phyloP scores from a whole-genome alignment of 2,329 filamentous ascomycete species.

The Thelonectria discophora region DNA sequence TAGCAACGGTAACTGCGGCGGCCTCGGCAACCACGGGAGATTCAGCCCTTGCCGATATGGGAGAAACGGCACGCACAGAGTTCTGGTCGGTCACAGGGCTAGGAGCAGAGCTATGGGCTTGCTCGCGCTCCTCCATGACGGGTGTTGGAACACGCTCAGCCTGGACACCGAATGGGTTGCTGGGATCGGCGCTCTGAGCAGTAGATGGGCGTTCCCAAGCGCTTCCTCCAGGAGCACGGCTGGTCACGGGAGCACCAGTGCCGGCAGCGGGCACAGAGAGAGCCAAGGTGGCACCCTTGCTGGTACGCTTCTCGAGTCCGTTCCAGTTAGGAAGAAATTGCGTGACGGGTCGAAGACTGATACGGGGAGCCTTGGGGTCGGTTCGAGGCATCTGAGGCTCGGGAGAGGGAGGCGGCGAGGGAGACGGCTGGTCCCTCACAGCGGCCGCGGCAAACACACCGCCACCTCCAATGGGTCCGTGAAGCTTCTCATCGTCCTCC shows the following conservation, averaged over 20 bases:
- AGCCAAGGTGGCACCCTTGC: constrained; percentile 57
- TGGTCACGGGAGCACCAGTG: constrained; percentile 32
- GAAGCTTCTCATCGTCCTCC: constrained; percentile 74
- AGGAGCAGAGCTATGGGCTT: constrained; percentile 39
- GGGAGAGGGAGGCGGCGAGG: neutral
- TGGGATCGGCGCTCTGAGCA: constrained; percentile 58
- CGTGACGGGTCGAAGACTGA: constrained; percentile 85
- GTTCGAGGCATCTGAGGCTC: constrained; percentile 38
- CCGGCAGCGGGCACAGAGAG: constrained; percentile 44
- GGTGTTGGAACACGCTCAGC: constrained; percentile 60
- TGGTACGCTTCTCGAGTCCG: constrained; percentile 58
- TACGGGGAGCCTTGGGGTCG: constrained; percentile 72
- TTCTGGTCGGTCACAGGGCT: constrained; percentile 47
- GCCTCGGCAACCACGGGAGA: constrained; percentile 48
- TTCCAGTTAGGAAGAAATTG: constrained; percentile 77
- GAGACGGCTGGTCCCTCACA: constrained; percentile 3
- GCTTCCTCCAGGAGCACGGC: constrained; percentile 46
- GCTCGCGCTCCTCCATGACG: constrained; percentile 47
- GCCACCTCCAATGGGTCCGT: constrained; percentile 48
- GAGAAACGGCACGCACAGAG: constrained; percentile 8
- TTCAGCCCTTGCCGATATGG: constrained; percentile 10
- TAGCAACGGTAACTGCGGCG: constrained; percentile 45
- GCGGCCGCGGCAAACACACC: constrained; percentile 22
- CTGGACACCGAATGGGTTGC: constrained; percentile 77
- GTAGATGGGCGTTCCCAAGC: constrained; percentile 60